Conservation (phyloP, 1,284 basidiomycete genomes). For the Athelia sp. region DNA sequence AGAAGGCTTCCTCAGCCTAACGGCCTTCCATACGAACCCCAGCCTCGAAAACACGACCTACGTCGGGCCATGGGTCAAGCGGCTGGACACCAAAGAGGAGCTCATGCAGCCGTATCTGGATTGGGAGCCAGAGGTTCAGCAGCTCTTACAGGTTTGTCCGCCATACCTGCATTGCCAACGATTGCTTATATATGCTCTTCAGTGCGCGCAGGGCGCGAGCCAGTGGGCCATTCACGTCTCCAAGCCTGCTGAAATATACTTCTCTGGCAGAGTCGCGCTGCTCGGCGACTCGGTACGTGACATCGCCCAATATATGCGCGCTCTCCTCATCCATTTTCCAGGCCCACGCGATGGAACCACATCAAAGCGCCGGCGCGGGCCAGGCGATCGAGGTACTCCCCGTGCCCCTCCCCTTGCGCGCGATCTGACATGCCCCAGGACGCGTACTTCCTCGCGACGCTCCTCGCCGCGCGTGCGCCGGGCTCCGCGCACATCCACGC, state of each 20-base stretch:
- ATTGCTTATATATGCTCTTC: too few relatives aligned
- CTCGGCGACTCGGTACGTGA: conserved; percentile 36
- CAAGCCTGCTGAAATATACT: conserved; percentile 25
- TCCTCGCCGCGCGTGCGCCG: conserved; percentile 40
- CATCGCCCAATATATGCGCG: conserved; percentile 7
- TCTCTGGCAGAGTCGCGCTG: conserved; percentile 28
- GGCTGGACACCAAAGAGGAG: conserved; percentile 32
- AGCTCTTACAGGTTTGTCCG: conserved; percentile 35
- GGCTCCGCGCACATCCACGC: conserved; percentile 29
- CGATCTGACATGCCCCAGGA: conserved; percentile 31
- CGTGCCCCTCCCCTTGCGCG: too few relatives aligned
- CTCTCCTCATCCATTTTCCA: conserved; percentile 5
- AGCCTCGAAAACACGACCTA: conserved; percentile 35
- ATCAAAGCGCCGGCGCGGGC: conserved; percentile 29
- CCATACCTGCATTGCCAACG: too few relatives aligned
- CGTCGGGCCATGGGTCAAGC: conserved; percentile 37
- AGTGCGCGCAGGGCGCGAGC: conserved; percentile 26
- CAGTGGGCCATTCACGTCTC: conserved; percentile 41
- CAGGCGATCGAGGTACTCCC: conserved; percentile 28
- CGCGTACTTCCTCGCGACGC: conserved; percentile 41
- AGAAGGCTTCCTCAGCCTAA: conserved; percentile 42
- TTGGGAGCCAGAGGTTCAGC: conserved; percentile 45
- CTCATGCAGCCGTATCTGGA: conserved; percentile 28
- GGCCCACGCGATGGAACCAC: conserved; percentile 33
- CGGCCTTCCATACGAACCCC: conserved; percentile 36